Percentiles rank a stretch among this genome's conserved stretches.
phyloP scores from a whole-genome alignment of 345 rosid species.

The Gossypium ekmanianum region DNA sequence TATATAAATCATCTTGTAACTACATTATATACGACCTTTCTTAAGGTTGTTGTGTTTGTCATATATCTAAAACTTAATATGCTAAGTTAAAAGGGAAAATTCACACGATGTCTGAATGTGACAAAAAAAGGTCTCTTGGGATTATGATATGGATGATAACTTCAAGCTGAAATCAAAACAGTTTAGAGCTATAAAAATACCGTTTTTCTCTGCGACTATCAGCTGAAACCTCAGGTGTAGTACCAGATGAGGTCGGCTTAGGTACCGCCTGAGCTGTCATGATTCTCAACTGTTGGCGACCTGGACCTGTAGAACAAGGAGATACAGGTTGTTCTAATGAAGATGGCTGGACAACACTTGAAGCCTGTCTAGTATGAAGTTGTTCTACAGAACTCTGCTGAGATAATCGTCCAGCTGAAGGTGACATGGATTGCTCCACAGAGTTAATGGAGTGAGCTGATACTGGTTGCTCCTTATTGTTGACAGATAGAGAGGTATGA shows the following conservation, averaged over 20 bases:
- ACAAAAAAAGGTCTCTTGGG: background rate
- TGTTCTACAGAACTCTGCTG: conserved; percentile 44
- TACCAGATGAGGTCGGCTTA: conserved; percentile 48
- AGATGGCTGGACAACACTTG: conserved; percentile 30
- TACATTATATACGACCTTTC: background rate
- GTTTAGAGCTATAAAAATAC: conserved; percentile 28
- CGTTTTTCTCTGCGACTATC: conserved; percentile 53
- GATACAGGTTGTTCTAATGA: conserved; percentile 43
- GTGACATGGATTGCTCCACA: conserved; percentile 3
- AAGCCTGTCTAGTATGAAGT: conserved; percentile 39
- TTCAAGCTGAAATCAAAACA: background rate
- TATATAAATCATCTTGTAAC: background rate
- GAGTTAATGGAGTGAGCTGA: conserved; percentile 18
- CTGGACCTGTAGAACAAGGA: conserved; percentile 42
- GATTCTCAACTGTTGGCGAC: conserved; percentile 36
- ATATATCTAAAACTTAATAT: conserved; percentile 1
- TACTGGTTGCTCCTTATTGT: conserved; percentile 37
- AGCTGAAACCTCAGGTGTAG: conserved; percentile 35
- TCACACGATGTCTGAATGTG: conserved; percentile 1
- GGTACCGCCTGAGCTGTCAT: conserved; percentile 48
- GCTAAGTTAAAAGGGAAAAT: background rate
- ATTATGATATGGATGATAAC: background rate
- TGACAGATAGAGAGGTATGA: conserved; percentile 31
- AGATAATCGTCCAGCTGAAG: conserved; percentile 25
- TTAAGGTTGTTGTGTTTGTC: background rate